phyloP scores from a whole-genome alignment of 768 basidiomycete genomes.

The Trichaptum fuscoviolaceum region DNA sequence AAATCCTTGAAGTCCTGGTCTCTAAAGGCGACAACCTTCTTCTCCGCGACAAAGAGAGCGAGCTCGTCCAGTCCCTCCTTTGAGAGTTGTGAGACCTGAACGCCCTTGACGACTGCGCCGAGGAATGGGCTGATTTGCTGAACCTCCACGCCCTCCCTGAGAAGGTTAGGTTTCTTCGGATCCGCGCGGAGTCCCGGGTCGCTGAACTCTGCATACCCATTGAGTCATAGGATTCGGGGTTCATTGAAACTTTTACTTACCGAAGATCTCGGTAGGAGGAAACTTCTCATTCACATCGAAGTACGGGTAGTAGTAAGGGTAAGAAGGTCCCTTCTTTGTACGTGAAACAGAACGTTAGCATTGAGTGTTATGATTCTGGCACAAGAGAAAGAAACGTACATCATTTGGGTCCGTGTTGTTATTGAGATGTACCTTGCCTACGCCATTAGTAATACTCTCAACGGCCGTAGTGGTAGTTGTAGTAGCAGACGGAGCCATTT shows the following conservation, averaged over 20 bases:
- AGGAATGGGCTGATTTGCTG: slow-evolving; percentile 44
- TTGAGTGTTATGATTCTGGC: background rate
- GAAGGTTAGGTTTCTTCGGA: slow-evolving; percentile 45
- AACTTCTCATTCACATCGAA: slow-evolving; percentile 46
- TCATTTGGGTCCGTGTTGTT: background rate
- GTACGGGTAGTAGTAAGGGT: slow-evolving; percentile 46
- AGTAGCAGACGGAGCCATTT: slow-evolving; percentile 6
- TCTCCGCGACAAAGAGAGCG: slow-evolving; percentile 45
- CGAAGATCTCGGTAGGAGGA: slow-evolving; percentile 42
- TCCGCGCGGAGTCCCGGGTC: slow-evolving; percentile 45
- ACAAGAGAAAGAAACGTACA: background rate
- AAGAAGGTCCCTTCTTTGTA: slow-evolving; percentile 33
- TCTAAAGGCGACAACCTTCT: slow-evolving; percentile 51
- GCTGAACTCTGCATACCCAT: slow-evolving; percentile 26
- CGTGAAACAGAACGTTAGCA: background rate
- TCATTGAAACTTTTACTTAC: slow-evolving; percentile 20
- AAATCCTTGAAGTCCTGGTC: slow-evolving; percentile 60
- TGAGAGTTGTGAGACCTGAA: slow-evolving; percentile 48
- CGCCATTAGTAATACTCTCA: slow-evolving; percentile 5
- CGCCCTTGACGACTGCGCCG: slow-evolving; percentile 44
- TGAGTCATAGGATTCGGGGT: background rate
- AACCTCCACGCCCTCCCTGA: slow-evolving; percentile 33
- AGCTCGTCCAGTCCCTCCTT: slow-evolving; percentile 50
- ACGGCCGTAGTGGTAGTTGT: background rate
- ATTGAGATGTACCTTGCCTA: background rate